A percentile compares a stretch with the other conserved stretches of the same genome.
phyloP scores from a whole-genome alignment of 495 filamentous ascomycete species.

The Penicillium chermesinum region DNA sequence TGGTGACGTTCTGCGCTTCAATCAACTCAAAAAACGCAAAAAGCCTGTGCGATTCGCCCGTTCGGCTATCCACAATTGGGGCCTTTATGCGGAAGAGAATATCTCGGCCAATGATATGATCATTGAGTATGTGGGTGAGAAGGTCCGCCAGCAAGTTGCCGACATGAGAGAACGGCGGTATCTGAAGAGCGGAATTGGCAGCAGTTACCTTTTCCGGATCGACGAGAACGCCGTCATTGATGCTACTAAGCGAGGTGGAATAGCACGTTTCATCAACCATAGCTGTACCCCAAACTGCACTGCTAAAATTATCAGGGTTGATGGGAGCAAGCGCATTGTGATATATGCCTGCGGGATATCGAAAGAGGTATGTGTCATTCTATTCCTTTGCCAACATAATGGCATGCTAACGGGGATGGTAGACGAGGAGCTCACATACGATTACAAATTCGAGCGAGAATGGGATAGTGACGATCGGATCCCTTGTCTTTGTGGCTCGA shows the following conservation, averaged over 20 bases:
- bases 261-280: slow-evolving; percentile 98
- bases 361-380: slow-evolving; percentile 67
- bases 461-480: slow-evolving; percentile 92
- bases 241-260: slow-evolving; percentile 95
- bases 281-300: slow-evolving; percentile 98
- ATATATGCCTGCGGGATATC: slow-evolving; percentile 97
- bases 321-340: slow-evolving; percentile 98
- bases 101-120: slow-evolving; percentile 99
- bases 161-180: slow-evolving; percentile 90
- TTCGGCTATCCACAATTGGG: slow-evolving; percentile 99
- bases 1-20: slow-evolving; percentile 89
- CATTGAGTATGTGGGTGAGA: slow-evolving; percentile 98
- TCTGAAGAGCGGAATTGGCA: slow-evolving; percentile 92
- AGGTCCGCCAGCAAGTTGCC: slow-evolving; percentile 91
- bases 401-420: slow-evolving; percentile 40
- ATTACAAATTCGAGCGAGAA: slow-evolving; percentile 99
- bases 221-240: slow-evolving; percentile 97
- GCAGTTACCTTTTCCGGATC: slow-evolving; percentile 96
- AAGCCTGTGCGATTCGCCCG: slow-evolving; percentile 97
- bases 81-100: slow-evolving; percentile 93
- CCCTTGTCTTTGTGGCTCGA: slow-evolving; percentile 91
- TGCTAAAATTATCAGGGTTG: slow-evolving; percentile 98
- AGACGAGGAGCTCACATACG: slow-evolving; percentile 99
- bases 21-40: slow-evolving; percentile 98
- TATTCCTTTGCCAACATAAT: not conserved